phyloP scores from a whole-genome alignment of 345 rosid species.

The Ceriops tagal region DNA sequence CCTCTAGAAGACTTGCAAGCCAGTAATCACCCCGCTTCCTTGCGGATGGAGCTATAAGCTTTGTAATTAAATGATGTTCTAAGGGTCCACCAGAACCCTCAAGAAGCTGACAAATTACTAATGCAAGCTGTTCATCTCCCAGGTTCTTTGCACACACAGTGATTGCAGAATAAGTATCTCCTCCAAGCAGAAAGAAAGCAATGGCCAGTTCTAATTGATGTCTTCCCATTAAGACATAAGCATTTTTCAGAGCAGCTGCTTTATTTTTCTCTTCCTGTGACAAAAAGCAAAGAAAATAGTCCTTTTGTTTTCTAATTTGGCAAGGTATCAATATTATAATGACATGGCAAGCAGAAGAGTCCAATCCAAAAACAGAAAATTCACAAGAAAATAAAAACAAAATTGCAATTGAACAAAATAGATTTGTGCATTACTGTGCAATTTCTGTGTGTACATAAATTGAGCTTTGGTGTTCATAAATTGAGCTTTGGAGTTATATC shows the following conservation, averaged over 20 bases:
- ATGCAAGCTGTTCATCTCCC: slow-evolving; percentile 88
- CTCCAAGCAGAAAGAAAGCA: slow-evolving; percentile 93
- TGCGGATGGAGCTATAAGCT: slow-evolving; percentile 70
- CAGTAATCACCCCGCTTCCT: slow-evolving; percentile 71
- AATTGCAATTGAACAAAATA: not conserved
- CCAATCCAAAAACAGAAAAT: not conserved
- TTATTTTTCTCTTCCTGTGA: slow-evolving; percentile 84
- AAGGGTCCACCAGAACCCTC: slow-evolving; percentile 76
- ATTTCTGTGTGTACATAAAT: not conserved
- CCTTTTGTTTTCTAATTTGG: not conserved
- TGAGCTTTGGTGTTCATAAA: not conserved
- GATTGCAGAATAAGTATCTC: slow-evolving; percentile 83
- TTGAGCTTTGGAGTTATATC: not conserved
- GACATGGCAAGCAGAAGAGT: not conserved
- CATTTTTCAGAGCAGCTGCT: slow-evolving; percentile 93
- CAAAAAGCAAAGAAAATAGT: slow-evolving; percentile 4
- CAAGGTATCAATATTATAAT: not conserved
- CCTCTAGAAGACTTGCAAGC: slow-evolving; percentile 85
- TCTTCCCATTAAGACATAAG: slow-evolving; percentile 88
- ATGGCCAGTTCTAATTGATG: slow-evolving; percentile 87
- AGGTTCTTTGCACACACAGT: slow-evolving; percentile 82
- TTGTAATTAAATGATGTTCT: slow-evolving; percentile 58
- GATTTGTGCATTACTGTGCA: not conserved
- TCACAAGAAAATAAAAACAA: not conserved
- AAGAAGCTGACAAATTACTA: slow-evolving; percentile 78